These are phyloP conservation scores for Penicillium palitans DNA, from an alignment of 2,329 filamentous ascomycete species.

Conservation along the genomic window DNA sequence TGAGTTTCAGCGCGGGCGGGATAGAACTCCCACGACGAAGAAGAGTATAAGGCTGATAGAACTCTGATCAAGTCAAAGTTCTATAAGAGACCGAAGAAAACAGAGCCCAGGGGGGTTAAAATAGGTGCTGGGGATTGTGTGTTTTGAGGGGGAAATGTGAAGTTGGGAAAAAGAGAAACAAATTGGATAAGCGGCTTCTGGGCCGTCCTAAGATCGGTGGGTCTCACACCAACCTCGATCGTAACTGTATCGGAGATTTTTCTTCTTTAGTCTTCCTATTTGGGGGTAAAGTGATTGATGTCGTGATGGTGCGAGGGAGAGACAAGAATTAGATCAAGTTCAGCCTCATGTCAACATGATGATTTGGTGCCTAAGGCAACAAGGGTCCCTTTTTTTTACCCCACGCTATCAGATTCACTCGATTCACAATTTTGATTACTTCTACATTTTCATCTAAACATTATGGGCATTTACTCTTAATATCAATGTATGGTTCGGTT, in stretches of 20 bases:
- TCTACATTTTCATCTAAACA: background rate
- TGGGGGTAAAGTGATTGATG: background rate
- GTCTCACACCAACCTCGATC: conserved; percentile 10
- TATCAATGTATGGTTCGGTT: background rate
- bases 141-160: conserved; percentile 14
- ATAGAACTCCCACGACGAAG: conserved; percentile 13
- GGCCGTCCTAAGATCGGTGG: conserved; percentile 13
- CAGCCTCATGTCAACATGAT: conserved; percentile 6
- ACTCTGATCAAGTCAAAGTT: background rate
- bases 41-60: conserved; percentile 6
- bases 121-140: conserved; percentile 14
- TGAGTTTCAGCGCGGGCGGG: conserved; percentile 13
- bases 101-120: background rate
- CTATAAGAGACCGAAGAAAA: background rate
- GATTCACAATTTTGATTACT: background rate
- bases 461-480: background rate
- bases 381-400: conserved; percentile 2
- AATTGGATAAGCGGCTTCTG: conserved; percentile 24
- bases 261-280: background rate
- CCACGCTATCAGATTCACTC: conserved; percentile 5
- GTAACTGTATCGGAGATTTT: background rate
- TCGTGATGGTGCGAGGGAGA: background rate
- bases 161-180: conserved; percentile 30
- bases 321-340: background rate
- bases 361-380: background rate